Evolutionary conservation across 2,329 filamentous ascomycete genomes (phyloP).

Genomic region (Periconia sp.): DNA sequence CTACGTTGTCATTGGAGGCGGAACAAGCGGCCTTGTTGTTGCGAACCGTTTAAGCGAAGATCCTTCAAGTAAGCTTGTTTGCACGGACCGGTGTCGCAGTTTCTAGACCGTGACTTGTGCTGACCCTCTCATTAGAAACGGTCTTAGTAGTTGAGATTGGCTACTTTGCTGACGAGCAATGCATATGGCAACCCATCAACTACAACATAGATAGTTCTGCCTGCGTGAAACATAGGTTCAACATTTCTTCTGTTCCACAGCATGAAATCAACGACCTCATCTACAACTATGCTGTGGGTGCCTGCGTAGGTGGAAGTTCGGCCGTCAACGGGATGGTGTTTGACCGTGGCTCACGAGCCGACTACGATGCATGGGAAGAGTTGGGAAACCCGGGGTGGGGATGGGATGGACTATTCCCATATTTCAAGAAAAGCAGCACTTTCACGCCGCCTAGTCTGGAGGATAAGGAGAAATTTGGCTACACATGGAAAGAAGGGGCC

Average conservation of each 20-base stretch:
- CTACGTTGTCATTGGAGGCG: conserved; percentile 22
- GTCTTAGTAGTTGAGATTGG: conserved; percentile 15
- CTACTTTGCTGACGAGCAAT: conserved; percentile 9
- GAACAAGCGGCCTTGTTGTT: conserved; percentile 17
- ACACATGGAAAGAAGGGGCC: conserved; percentile 10
- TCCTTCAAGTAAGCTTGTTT: conserved; percentile 1
- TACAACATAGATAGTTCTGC: neutral
- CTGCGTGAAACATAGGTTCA: conserved; percentile 8
- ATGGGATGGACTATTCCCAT: conserved; percentile 53
- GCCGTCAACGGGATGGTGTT: conserved; percentile 33
- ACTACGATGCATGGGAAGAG: conserved; percentile 59
- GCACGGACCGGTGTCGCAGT: no score
- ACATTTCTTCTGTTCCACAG: conserved; percentile 1
- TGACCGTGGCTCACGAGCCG: conserved; percentile 33
- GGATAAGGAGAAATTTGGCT: conserved; percentile 9
- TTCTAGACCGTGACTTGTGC: no score
- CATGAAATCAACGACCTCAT: neutral
- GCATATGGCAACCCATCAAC: conserved; percentile 7
- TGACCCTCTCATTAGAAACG: conserved; percentile 1
- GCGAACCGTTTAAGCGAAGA: conserved; percentile 18
- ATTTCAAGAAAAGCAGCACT: conserved; percentile 34
- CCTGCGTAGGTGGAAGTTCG: conserved; percentile 28
- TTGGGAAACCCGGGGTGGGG: conserved; percentile 65
- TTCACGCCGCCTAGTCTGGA: conserved; percentile 10
- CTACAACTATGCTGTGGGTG: conserved; percentile 11